Percentiles rank a stretch among this genome's conserved stretches.
Conservation (phyloP, 257 asterid species). For the Fraxinus quadrangulata region DNA sequence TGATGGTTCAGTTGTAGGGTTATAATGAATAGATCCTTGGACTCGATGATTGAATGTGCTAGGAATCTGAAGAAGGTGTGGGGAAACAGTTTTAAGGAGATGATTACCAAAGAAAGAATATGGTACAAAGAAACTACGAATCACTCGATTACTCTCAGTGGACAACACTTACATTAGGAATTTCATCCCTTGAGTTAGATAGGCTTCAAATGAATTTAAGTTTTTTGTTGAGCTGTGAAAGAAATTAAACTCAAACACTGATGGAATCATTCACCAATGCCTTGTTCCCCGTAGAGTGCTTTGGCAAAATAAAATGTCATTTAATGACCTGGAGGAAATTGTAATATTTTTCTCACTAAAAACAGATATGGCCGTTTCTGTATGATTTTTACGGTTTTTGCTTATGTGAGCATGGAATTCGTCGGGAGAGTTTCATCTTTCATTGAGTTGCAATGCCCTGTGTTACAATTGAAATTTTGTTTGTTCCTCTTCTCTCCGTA, state of each 20-base stretch:
- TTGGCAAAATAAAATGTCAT: neutral
- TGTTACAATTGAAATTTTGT: neutral
- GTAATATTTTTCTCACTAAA: neutral
- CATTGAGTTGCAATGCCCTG: neutral
- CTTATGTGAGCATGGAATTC: neutral
- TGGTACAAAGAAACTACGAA: neutral
- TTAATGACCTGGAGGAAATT: neutral
- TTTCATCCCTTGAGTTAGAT: neutral
- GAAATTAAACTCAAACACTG: neutral
- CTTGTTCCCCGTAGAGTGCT: neutral
- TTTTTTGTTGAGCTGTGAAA: neutral
- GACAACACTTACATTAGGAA: neutral
- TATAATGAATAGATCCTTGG: neutral
- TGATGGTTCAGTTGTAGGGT: neutral
- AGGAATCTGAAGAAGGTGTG: neutral
- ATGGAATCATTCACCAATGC: neutral
- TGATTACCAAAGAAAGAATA: neutral
- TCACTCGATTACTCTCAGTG: neutral
- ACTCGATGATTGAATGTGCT: neutral
- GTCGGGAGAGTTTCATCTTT: neutral
- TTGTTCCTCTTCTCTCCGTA: slow-evolving; percentile 13
- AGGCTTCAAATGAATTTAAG: neutral
- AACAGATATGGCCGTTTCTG: neutral
- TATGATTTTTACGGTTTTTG: neutral
- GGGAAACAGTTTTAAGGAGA: neutral